Evolutionary conservation across 768 basidiomycete species (phyloP), one percentile per base, ranked within the genome.

Genomic region (Pleurotus ostreatus): DNA sequence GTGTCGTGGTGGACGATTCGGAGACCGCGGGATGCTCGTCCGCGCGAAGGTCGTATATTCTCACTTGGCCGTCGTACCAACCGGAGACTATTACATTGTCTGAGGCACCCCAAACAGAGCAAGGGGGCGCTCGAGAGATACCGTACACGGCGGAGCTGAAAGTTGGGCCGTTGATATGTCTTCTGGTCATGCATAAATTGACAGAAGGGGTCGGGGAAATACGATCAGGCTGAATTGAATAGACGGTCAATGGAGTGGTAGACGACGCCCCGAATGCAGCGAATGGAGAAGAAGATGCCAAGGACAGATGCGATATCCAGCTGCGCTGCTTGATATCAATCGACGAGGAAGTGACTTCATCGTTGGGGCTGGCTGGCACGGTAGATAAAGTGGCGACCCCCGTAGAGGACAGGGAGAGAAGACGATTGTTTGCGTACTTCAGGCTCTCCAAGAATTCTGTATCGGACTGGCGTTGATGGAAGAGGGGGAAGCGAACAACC

Each of bases 31-130:
- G 39, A 7, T 22, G 51, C 18, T 39, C 41, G 7, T 53, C n/a
- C 18, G 51, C 51, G 22, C 91, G 88, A 40, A 93, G 77, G 67
- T 93, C 92, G 68, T 91, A 85, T 49, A 89, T 78, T 38, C 81
- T 78, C 34, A 90, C 86, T 47, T 76, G 67, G 9, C 91, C 86
- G 65, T 94, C 89, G 67, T 83, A 93, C 89, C 91, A 92, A 1
- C 89, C 92, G 1, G 88, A 86, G 38, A 90, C 76, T 20, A 94
- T 55, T 16, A 90, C 79, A 62, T 89, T 78, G 15, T 87, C 82
- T 2, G 88, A 87, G 1, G 79, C 70, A 3, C 90, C 89, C 78
- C 86, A 84, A 1, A 85, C 81, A 18, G 85, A 84, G 23, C 81
- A 75, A 0, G 76, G 74, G 0, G 88, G 85, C 5, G 82, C 81